Evolutionary conservation across 2,329 filamentous ascomycete genomes (phyloP).

Genomic region (Trichoderma simmonsii): DNA sequence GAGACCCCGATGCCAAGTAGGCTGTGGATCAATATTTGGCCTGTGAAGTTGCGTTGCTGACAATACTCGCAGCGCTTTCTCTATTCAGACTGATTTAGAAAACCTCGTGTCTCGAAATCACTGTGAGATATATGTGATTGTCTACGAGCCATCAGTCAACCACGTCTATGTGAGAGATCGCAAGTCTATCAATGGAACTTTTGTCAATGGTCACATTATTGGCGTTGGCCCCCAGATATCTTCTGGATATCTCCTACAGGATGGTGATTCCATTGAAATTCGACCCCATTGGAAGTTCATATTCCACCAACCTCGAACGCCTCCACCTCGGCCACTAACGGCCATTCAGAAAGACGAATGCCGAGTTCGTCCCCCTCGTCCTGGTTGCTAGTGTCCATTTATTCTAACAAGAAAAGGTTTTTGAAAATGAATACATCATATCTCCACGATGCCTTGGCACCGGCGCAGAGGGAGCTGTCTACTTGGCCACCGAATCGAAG

Average conservation of each 20-base stretch:
- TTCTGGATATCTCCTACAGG: constrained; percentile 45
- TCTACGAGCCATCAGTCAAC: constrained; percentile 44
- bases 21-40: background rate
- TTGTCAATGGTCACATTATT: constrained; percentile 46
- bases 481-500: constrained; percentile 43
- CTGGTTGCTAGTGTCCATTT: background rate
- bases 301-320: constrained; percentile 30
- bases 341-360: constrained; percentile 33
- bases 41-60: background rate
- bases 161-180: constrained; percentile 56
- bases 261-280: constrained; percentile 49
- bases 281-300: constrained; percentile 38
- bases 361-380: constrained; percentile 26
- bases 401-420: constrained; percentile 27
- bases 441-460: constrained; percentile 37
- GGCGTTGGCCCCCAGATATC: constrained; percentile 38
- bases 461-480: constrained; percentile 38
- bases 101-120: constrained; percentile 50
- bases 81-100: constrained; percentile 37
- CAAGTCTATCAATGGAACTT: constrained; percentile 53
- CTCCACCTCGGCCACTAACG: constrained; percentile 28
- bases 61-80: constrained; percentile 33
- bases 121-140: constrained; percentile 53
- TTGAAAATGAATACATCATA: constrained; percentile 34
- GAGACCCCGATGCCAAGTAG: constrained; percentile 35